phyloP scores from a whole-genome alignment of 2,329 filamentous ascomycete species.

The Botrytis byssoidea region DNA sequence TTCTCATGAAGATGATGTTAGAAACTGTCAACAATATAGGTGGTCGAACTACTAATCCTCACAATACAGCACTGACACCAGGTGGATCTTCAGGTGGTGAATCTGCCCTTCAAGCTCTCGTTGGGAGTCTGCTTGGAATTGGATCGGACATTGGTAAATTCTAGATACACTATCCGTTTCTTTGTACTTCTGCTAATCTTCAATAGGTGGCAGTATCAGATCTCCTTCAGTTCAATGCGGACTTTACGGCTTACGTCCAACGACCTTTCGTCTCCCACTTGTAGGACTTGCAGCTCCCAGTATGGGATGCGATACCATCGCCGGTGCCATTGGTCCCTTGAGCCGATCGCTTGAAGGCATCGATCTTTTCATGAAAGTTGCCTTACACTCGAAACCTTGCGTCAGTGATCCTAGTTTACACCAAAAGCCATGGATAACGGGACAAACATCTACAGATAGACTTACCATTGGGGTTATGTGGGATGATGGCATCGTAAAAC shows the following conservation, averaged over 20 bases:
- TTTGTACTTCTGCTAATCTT: not conserved
- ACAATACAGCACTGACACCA: slow-evolving; percentile 27
- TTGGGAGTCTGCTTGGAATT: not conserved
- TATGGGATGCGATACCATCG: not conserved
- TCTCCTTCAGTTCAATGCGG: slow-evolving; percentile 42
- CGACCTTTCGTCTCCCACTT: slow-evolving; percentile 39
- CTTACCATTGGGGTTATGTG: not conserved
- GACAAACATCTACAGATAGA: not conserved
- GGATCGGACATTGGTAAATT: slow-evolving; percentile 1
- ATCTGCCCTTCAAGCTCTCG: not conserved
- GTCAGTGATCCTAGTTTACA: slow-evolving; percentile 40
- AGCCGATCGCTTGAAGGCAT: not conserved
- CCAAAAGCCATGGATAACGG: not conserved
- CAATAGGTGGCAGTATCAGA: slow-evolving; percentile 39
- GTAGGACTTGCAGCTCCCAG: not conserved
- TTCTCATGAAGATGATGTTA: slow-evolving; percentile 26
- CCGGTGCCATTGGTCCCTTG: not conserved
- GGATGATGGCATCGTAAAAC: not conserved
- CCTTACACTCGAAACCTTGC: slow-evolving; percentile 12
- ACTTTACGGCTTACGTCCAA: slow-evolving; percentile 32
- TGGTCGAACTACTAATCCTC: slow-evolving; percentile 41
- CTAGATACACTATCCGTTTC: not conserved
- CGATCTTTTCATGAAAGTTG: slow-evolving; percentile 15
- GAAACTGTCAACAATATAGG: slow-evolving; percentile 30
- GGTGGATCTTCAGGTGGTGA: slow-evolving; percentile 33